Evolutionary conservation across 1,139 yeast genomes (phyloP).

Genomic region (Keqinozyma sinolaborantium): DNA sequence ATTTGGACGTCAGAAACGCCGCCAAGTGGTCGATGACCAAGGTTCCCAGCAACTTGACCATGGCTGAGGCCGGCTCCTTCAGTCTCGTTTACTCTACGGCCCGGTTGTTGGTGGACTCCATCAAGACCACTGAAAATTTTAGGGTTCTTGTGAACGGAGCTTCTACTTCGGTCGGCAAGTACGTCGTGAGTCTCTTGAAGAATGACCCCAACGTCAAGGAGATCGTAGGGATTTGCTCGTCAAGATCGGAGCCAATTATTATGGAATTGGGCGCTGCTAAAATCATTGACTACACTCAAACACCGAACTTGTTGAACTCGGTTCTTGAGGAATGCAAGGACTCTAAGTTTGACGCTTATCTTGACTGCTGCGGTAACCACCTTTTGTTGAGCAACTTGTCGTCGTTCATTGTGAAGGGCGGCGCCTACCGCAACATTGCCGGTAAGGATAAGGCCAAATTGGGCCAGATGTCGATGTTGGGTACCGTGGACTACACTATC

Average conservation of each 20-base stretch:
- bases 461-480: slow-evolving; percentile 1
- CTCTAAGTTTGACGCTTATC: slow-evolving; percentile 32
- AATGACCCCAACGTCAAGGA: slow-evolving; percentile 37
- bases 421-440: slow-evolving; percentile 46
- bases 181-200: slow-evolving; percentile 56
- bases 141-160: slow-evolving; percentile 67
- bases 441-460: slow-evolving; percentile 46
- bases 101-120: slow-evolving; percentile 29
- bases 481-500: slow-evolving; percentile 3
- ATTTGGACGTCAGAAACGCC: slow-evolving; percentile 36
- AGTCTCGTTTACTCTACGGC: slow-evolving; percentile 61
- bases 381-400: slow-evolving; percentile 10
- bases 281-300: slow-evolving; percentile 46
- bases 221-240: slow-evolving; percentile 41
- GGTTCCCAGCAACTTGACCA: slow-evolving; percentile 46
- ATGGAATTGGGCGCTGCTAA: slow-evolving; percentile 49
- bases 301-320: slow-evolving; percentile 17
- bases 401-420: slow-evolving; percentile 16
- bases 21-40: slow-evolving; percentile 28
- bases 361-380: slow-evolving; percentile 28
- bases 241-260: slow-evolving; percentile 34
- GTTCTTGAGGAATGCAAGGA: slow-evolving; percentile 21
- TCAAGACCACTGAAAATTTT: too few relatives aligned
- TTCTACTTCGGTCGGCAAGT: slow-evolving; percentile 66
- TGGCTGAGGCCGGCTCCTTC: slow-evolving; percentile 58